A percentile compares a stretch with the other conserved stretches of the same genome.
Conservation (phyloP, 305 asterid genomes). For the Solanum aculeatissimum region DNA sequence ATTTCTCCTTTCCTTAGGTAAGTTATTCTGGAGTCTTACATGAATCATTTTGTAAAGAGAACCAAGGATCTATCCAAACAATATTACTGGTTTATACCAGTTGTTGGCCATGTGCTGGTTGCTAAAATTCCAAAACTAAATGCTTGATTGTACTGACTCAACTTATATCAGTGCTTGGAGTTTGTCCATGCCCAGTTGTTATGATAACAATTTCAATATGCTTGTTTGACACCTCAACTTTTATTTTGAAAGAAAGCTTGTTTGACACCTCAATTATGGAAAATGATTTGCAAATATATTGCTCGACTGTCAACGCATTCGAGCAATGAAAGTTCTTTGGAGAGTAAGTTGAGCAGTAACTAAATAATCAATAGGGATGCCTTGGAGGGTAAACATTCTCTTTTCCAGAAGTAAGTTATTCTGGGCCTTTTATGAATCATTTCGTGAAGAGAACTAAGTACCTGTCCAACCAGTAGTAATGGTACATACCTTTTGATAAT, state of each 20-base stretch:
- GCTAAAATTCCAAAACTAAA: neutral
- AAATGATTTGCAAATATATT: neutral
- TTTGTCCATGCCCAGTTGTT: neutral
- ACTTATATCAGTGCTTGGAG: neutral
- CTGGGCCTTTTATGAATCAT: neutral
- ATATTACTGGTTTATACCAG: neutral
- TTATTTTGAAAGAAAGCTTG: neutral
- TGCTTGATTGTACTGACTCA: neutral
- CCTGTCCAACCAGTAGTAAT: neutral
- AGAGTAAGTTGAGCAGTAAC: neutral
- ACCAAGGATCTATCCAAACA: neutral
- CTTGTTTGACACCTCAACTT: neutral
- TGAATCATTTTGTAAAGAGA: neutral
- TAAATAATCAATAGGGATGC: neutral
- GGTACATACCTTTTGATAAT: neutral
- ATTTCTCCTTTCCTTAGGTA: neutral
- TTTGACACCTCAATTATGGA: neutral
- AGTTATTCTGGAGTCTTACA: neutral
- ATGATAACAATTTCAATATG: neutral
- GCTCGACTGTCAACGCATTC: constrained; percentile 54
- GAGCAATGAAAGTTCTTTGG: neutral
- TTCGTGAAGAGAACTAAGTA: neutral
- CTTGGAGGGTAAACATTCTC: neutral
- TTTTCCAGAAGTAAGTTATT: neutral
- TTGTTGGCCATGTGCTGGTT: neutral